Evolutionary conservation across 75 land plant species (phyloP).

Genomic region (Azolla pinnata): DNA sequence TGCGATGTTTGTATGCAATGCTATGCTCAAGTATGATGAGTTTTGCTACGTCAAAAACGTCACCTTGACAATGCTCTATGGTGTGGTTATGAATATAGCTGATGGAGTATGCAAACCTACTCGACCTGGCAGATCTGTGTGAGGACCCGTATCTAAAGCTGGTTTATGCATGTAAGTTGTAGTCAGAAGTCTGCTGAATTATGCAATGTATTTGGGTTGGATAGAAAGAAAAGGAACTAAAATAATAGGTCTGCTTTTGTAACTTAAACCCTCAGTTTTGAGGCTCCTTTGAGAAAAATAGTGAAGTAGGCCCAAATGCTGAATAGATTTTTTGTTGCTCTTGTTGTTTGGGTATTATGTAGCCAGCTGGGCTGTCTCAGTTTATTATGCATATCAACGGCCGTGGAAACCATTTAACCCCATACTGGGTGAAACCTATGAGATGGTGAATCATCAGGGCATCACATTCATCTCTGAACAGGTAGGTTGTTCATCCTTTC

Average conservation of each 20-base stretch:
- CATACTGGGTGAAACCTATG: conserved; percentile 93
- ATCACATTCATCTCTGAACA: conserved; percentile 82
- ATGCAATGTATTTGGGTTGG: no score
- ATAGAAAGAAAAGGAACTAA: no score
- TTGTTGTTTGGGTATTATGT: conserved; percentile 5
- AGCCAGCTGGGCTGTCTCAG: conserved; percentile 92
- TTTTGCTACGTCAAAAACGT: no score
- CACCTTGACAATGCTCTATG: no score
- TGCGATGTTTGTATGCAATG: no score
- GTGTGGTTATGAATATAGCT: conserved; percentile 38
- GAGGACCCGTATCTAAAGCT: conserved; percentile 79
- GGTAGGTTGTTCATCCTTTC: conserved; percentile 26
- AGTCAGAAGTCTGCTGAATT: no score
- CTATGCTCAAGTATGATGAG: no score
- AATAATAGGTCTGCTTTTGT: no score
- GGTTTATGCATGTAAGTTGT: conserved; percentile 88
- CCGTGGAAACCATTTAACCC: conserved; percentile 99
- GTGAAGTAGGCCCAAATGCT: no score
- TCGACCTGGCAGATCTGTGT: conserved; percentile 75
- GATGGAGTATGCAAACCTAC: conserved; percentile 86
- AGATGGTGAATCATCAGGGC: conserved; percentile 87
- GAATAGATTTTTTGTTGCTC: no score
- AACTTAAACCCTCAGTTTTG: no score
- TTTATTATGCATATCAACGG: conserved; percentile 79
- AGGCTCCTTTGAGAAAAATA: no score